Evolutionary conservation across 805 yeast genomes (phyloP).

Genomic region (Yamadazyma sp.): DNA sequence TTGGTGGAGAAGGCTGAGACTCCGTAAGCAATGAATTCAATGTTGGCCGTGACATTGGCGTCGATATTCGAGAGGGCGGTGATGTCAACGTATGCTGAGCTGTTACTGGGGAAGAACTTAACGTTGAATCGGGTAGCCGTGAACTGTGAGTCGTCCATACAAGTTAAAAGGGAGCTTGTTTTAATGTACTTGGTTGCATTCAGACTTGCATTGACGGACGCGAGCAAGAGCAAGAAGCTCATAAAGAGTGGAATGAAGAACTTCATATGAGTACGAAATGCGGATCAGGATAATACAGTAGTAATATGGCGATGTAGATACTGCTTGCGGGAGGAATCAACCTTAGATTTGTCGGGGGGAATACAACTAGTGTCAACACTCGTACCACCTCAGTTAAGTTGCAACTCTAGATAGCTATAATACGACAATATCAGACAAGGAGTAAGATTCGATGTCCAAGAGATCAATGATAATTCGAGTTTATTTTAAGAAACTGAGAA

Average conservation of each 20-base stretch:
- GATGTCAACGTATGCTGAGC: conserved; percentile 62
- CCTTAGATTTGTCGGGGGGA: no score
- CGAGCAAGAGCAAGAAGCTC: conserved; percentile 1
- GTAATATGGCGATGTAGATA: background rate
- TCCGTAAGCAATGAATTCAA: conserved; percentile 78
- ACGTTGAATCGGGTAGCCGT: conserved; percentile 85
- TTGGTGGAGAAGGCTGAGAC: conserved; percentile 55
- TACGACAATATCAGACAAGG: no score
- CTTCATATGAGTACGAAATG: conserved; percentile 6
- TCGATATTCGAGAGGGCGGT: conserved; percentile 78
- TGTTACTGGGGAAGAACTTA: conserved; percentile 63
- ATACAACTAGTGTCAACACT: no score
- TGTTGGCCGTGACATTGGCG: conserved; percentile 65
- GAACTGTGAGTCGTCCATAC: conserved; percentile 87
- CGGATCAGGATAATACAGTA: background rate
- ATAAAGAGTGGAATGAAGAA: conserved; percentile 3
- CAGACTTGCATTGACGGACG: conserved; percentile 18
- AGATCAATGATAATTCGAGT: conserved; percentile 1
- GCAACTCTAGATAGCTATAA: no score
- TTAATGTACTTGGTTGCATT: conserved; percentile 38
- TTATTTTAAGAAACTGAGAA: conserved; percentile 1
- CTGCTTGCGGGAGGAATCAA: no score
- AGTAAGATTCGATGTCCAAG: background rate
- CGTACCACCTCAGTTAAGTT: no score
- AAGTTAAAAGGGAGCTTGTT: conserved; percentile 77